Evolutionary conservation across 495 filamentous ascomycete genomes (phyloP).

Genomic region (Penicillium lividum): DNA sequence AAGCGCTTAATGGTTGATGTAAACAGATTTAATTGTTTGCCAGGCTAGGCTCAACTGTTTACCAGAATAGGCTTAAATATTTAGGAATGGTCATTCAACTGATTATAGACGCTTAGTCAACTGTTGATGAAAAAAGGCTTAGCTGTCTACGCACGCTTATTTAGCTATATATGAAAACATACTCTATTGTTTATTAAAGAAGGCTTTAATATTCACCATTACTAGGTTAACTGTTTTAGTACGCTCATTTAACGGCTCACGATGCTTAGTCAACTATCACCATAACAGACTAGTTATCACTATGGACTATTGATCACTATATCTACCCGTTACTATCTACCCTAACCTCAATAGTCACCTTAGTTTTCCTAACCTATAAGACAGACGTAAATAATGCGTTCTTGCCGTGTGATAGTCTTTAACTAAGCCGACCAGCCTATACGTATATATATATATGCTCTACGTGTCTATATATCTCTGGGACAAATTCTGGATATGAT

Average conservation of each 20-base stretch:
- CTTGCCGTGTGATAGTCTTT: slow-evolving; percentile 5
- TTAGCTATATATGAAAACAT: no score
- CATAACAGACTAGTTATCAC: not conserved
- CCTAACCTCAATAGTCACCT: not conserved
- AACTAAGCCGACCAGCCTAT: not conserved
- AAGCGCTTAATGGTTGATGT: no score
- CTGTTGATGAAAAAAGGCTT: not conserved
- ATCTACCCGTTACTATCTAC: not conserved
- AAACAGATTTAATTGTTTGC: not conserved
- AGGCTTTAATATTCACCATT: no score
- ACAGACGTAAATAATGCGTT: not conserved
- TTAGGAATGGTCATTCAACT: no score
- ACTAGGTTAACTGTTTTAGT: not conserved
- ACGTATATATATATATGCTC: not conserved
- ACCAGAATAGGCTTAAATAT: not conserved
- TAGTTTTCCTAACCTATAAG: not conserved
- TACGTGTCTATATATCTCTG: not conserved
- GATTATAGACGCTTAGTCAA: not conserved
- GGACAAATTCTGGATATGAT: not conserved
- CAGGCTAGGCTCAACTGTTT: not conserved
- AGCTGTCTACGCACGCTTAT: not conserved
- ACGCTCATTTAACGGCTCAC: not conserved
- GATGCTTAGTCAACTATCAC: not conserved
- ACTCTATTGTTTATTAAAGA: no score
- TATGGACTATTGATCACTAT: not conserved